Base-by-base conservation (phyloP, 257 asterid genomes). In the Fraxinus anomala region DNA sequence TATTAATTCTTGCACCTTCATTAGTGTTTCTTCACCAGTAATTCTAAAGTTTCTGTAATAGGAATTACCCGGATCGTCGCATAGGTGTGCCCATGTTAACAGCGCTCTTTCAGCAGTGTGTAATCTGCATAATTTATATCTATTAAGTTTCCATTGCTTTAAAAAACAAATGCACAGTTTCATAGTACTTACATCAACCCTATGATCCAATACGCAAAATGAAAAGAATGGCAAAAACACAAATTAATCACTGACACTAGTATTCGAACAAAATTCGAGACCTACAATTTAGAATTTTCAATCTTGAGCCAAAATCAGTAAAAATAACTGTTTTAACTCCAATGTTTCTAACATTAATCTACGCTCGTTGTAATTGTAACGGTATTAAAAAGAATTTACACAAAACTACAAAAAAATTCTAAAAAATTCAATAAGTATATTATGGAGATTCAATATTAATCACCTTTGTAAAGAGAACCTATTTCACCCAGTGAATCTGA, bases 41-140 rank as follows among this genome's bases (percentile, higher is more conserved):
- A 42, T 13, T 12, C 37, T 2, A 24, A 72, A 19, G 13, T 40
- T 23, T 21, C 24, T 59, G 31, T 9, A 21, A 59, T 59, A 8
- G 13, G 31, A 59, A 59, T 59, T 59, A 59, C 67, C 67, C 16
- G 5, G 67, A n/a, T 59, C 67, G 67, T 59, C 87, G 77, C 72
- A 81, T 77, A 66, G 88, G 92, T 30, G 91, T 81, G 23, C 83
- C 92, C 94, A 86, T 88, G 65, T n/a, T 79, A 67, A 59, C 73
- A 84, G 28, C 80, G 80, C 80, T 54, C 74, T 76, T 72, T 77
- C 80, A 75, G 82, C 73, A 75, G 80, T 66, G 66, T 40, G 67
- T 86, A 72, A 78, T 79, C 80, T 59, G 68, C 63, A 81, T 71
- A 79, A 8, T 61, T 77, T 78, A 70, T 82, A 42, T 73, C 80